These are phyloP conservation scores for Clausena lansium DNA, from an alignment of 345 rosid species.

Conservation along the genomic window DNA sequence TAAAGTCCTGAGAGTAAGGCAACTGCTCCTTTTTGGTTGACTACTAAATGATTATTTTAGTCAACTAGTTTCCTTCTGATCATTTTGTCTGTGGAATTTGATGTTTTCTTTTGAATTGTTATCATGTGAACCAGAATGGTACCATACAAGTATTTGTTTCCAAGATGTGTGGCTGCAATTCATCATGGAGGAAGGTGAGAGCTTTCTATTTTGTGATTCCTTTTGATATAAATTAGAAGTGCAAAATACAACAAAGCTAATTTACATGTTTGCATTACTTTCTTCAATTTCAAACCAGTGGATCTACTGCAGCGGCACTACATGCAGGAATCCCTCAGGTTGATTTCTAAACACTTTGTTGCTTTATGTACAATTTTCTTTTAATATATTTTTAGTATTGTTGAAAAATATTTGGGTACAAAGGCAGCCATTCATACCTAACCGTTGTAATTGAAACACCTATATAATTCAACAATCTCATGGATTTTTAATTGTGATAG, in stretches of 20 bases:
- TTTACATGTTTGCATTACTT: constrained; percentile 12
- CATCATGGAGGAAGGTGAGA: constrained; percentile 95
- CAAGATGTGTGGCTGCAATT: constrained; percentile 68
- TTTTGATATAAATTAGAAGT: constrained; percentile 9
- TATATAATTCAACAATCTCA: neutral
- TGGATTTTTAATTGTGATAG: neutral
- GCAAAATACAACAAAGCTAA: constrained; percentile 9
- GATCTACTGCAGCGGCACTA: constrained; percentile 90
- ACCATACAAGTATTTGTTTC: constrained; percentile 71
- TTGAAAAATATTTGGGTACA: neutral
- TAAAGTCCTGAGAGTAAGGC: neutral
- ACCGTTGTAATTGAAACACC: neutral
- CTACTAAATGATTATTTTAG: neutral
- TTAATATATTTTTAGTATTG: neutral
- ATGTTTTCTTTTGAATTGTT: constrained; percentile 3
- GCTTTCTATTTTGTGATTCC: neutral
- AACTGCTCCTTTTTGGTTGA: neutral
- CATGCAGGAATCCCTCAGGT: constrained; percentile 83
- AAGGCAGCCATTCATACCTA: neutral
- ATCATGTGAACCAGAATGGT: constrained; percentile 46
- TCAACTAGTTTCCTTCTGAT: neutral
- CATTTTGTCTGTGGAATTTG: constrained; percentile 10
- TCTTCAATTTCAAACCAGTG: constrained; percentile 37
- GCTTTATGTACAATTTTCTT: constrained; percentile 7
- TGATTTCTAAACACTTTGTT: constrained; percentile 14